phyloP scores from a whole-genome alignment of 371 early-diverging fungal species.

The Pancytospora philotis region DNA sequence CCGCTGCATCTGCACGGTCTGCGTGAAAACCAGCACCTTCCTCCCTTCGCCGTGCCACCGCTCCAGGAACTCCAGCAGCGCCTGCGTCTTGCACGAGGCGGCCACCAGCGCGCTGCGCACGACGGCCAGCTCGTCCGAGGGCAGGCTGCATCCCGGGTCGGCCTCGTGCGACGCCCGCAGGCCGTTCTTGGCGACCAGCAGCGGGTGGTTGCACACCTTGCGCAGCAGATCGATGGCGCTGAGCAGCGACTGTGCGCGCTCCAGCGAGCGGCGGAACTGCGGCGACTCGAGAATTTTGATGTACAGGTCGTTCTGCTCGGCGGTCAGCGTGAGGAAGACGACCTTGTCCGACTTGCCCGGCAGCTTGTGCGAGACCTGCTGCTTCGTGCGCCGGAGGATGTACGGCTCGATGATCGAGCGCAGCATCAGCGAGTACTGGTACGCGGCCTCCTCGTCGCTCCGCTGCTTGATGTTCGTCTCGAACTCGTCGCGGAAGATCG shows the following conservation, averaged over 20 bases:
- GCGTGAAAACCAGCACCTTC: slow-evolving; percentile 87
- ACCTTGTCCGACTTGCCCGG: slow-evolving; percentile 88
- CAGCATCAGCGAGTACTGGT: slow-evolving; percentile 81
- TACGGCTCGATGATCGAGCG: slow-evolving; percentile 87
- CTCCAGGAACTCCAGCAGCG: slow-evolving; percentile 80
- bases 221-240: slow-evolving; percentile 99
- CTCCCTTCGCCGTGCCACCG: slow-evolving; percentile 73
- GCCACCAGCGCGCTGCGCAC: not conserved
- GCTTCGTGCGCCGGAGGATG: slow-evolving; percentile 87
- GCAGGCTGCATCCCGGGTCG: not conserved
- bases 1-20: slow-evolving; percentile 93
- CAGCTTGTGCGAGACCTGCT: slow-evolving; percentile 89
- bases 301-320: slow-evolving; percentile 91
- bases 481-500: slow-evolving; percentile 92
- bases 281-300: slow-evolving; percentile 71
- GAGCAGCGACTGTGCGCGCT: slow-evolving; percentile 71
- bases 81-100: slow-evolving; percentile 62
- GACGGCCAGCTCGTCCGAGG: too few species aligned
- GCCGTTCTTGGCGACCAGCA: slow-evolving; percentile 65
- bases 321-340: slow-evolving; percentile 79
- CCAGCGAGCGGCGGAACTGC: slow-evolving; percentile 67
- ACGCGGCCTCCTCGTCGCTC: slow-evolving; percentile 85
- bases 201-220: slow-evolving; percentile 96
- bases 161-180: not conserved
- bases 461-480: slow-evolving; percentile 65